Evolutionary conservation across 1,139 yeast species (phyloP).

Genomic region (Spathaspora sp.): DNA sequence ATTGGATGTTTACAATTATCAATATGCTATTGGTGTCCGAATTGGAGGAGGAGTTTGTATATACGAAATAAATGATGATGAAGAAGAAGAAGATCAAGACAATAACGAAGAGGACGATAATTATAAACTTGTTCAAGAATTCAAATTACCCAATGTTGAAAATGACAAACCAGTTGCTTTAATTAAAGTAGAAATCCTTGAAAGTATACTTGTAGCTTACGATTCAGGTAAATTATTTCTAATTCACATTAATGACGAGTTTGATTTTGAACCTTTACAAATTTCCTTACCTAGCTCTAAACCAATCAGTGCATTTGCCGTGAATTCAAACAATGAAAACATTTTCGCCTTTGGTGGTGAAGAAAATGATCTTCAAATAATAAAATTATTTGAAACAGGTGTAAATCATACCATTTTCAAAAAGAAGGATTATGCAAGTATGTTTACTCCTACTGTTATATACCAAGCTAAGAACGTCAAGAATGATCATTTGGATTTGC

Average conservation of each 20-base stretch:
- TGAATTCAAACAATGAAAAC: conserved; percentile 44
- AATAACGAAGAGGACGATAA: conserved; percentile 18
- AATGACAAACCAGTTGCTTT: conserved; percentile 37
- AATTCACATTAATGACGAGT: conserved; percentile 31
- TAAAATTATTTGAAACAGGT: conserved; percentile 36
- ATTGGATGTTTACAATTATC: conserved; percentile 28
- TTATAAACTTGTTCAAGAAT: conserved; percentile 24
- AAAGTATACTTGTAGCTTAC: conserved; percentile 37
- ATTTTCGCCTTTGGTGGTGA: conserved; percentile 74
- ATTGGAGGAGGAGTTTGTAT: conserved; percentile 42
- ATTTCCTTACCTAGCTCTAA: conserved; percentile 35
- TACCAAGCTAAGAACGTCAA: conserved; percentile 66
- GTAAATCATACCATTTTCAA: conserved; percentile 19
- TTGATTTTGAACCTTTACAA: conserved; percentile 30
- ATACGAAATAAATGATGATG: conserved; percentile 25
- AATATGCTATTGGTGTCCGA: conserved; percentile 43
- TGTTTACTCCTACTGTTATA: conserved; percentile 29
- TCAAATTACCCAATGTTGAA: conserved; percentile 22
- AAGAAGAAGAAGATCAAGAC: conserved; percentile 17
- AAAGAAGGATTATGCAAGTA: conserved; percentile 14
- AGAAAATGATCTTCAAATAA: conserved; percentile 61
- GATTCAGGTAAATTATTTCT: conserved; percentile 53
- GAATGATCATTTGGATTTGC: conserved; percentile 63
- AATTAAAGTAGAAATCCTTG: conserved; percentile 26
- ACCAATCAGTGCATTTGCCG: conserved; percentile 46